phyloP scores from a whole-genome alignment of 202 grass and related monocot genomes.

The Setaria italica region DNA sequence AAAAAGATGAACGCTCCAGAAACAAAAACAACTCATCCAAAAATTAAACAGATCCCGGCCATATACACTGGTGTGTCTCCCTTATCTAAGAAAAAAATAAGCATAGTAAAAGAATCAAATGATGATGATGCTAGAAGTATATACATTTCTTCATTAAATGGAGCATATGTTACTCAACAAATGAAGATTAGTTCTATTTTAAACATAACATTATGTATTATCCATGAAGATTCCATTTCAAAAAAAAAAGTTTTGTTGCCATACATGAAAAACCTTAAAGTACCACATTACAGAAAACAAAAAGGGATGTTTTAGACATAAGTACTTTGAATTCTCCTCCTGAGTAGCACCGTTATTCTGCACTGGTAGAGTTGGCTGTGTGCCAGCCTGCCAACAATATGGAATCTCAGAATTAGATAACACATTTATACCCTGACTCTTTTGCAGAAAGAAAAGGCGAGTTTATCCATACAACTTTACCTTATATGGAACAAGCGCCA shows the following conservation, averaged over 20 bases:
- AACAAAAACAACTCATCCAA: constrained; percentile 15
- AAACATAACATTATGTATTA: not conserved
- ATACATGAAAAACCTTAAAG: not conserved
- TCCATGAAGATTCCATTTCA: not conserved
- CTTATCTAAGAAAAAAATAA: not conserved
- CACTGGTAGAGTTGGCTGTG: constrained; percentile 52
- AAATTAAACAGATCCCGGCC: not conserved
- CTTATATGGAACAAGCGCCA: constrained; percentile 73
- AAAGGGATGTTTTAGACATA: constrained; percentile 18
- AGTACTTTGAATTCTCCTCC: constrained; percentile 96
- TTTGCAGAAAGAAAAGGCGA: constrained; percentile 26
- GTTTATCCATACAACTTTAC: constrained; percentile 45
- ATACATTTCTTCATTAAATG: constrained; percentile 23
- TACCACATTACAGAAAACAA: constrained; percentile 9
- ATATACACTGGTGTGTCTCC: not conserved
- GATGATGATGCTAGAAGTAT: not conserved
- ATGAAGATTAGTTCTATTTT: constrained; percentile 12
- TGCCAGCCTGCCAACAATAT: constrained; percentile 70
- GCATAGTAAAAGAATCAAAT: not conserved
- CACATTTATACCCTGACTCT: constrained; percentile 30
- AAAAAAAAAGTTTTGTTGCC: not conserved
- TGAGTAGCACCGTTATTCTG: constrained; percentile 63
- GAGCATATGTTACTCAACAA: constrained; percentile 31
- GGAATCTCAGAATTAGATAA: constrained; percentile 44
- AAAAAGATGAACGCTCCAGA: not conserved